Evolutionary conservation across 352 stramenopile genomes (phyloP), one percentile per base, ranked within the genome.

Genomic region (Pythium pyrilobum): DNA sequence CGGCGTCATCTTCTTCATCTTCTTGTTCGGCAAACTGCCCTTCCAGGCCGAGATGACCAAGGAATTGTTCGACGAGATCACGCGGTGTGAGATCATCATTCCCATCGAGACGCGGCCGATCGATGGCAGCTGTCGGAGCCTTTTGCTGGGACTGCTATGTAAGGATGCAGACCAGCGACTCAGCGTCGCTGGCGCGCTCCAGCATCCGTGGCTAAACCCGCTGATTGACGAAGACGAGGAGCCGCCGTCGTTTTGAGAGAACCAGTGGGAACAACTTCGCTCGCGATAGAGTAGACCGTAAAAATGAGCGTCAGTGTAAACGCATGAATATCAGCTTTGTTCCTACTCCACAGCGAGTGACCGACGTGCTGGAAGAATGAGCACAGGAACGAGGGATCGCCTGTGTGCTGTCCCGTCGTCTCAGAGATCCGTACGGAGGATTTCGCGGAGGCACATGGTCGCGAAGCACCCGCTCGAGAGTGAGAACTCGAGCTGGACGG

Each of bases 1-100:
- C 0, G 89, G 86, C 7, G 70, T 95, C 16, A 64, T 92, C 46
- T 59, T 96, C 15, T 97, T 88, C 59, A 72, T 92, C 42, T 96
- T 95, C 58, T 52, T 94, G 16, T 93, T 85, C 38, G 85, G 87
- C 7, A 66, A 63, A 44, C 68, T 96, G 28, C 89, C 89, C 5
- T 96, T 96, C 64, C 37, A 78, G 9, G 76, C 77, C 2, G 75
- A 85, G 8, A 85, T 43, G 31, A 81, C 78, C 0, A 84, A 79
- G 56, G 74, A 92, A 44, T 56, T 95, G 12, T 92, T 95, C 31
- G 82, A 95, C n/a, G 66, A 82, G 46, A 91, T 95, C 42, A 52
- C 49, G 43, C 57, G 51, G 23, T 66, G 60, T n/a, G 79, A 77
- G 6, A 32, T 78, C 29, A 40, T 73, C 12, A 32, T 87, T 6